These are phyloP conservation scores for Heliamphora exappendiculata DNA, from an alignment of 148 eudicot genomes.

Conservation along the genomic window DNA sequence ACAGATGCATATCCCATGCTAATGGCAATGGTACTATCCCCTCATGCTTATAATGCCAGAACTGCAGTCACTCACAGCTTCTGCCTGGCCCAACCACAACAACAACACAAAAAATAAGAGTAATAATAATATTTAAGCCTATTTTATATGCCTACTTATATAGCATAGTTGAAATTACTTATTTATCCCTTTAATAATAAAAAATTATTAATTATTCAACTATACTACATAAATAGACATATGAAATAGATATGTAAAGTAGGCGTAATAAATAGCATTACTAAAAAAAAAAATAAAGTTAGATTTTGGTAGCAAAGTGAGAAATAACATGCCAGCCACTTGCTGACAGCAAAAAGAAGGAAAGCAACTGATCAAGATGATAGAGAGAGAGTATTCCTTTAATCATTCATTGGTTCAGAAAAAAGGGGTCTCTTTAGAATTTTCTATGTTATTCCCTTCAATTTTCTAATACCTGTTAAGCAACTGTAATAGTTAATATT, in stretches of 20 bases:
- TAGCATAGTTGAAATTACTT: too few relatives aligned
- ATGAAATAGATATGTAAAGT: too few relatives aligned
- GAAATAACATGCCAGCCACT: slow-evolving; percentile 55
- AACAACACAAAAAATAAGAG: too few relatives aligned
- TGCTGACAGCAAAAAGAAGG: slow-evolving; percentile 27
- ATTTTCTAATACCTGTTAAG: slow-evolving; percentile 29
- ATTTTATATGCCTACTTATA: too few relatives aligned
- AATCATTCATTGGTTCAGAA: slow-evolving; percentile 47
- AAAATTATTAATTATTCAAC: too few relatives aligned
- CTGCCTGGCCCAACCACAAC: slow-evolving; percentile 34
- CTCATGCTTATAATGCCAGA: slow-evolving; percentile 22
- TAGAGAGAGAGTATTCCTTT: slow-evolving; percentile 33
- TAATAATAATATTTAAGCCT: too few relatives aligned
- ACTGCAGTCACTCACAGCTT: slow-evolving; percentile 33
- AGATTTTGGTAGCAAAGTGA: slow-evolving; percentile 31
- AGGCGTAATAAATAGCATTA: too few relatives aligned
- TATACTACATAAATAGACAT: too few relatives aligned
- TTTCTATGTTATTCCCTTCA: slow-evolving; percentile 9
- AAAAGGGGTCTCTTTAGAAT: slow-evolving; percentile 11
- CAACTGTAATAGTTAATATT: slow-evolving; percentile 19
- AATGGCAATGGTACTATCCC: slow-evolving; percentile 13
- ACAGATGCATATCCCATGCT: slow-evolving; percentile 12
- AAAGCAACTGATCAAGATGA: slow-evolving; percentile 10
- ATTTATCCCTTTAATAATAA: too few relatives aligned
- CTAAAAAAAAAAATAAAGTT: slow-evolving; percentile 18